These are phyloP conservation scores for Populus simonii DNA, from an alignment of 345 rosid species.

Conservation along the genomic window DNA sequence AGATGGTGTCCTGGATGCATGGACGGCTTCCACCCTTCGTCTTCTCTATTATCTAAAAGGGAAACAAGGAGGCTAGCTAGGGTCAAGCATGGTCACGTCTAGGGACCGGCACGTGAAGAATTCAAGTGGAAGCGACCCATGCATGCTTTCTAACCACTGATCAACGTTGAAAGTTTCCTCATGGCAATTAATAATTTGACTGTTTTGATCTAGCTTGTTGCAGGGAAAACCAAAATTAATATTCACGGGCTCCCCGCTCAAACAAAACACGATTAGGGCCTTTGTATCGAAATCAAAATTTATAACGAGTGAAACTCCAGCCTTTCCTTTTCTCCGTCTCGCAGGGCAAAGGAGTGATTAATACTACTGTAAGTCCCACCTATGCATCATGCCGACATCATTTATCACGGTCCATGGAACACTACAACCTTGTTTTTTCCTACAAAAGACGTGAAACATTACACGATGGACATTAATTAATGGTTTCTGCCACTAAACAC, in stretches of 20 bases:
- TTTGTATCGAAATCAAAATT: neutral
- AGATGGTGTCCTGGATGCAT: neutral
- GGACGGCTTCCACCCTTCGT: neutral
- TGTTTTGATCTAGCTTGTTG: neutral
- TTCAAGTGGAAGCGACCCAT: neutral
- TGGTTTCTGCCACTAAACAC: neutral
- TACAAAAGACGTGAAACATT: neutral
- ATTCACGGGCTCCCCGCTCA: neutral
- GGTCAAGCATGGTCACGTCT: neutral
- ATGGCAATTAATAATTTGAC: too few relatives aligned
- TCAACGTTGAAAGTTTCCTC: neutral
- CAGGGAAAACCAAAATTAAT: neutral
- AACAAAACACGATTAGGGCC: too few relatives aligned
- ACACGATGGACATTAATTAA: neutral
- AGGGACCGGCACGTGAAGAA: neutral
- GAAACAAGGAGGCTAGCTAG: neutral
- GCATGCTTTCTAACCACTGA: neutral
- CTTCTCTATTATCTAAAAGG: neutral
- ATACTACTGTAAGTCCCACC: neutral
- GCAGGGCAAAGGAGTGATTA: neutral
- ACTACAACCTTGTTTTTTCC: neutral
- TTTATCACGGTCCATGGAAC: neutral
- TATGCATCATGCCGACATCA: neutral
- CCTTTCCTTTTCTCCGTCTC: neutral
- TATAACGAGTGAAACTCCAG: neutral